Conservation (phyloP, 768 basidiomycete species). For the Crepidotus variabilis region DNA sequence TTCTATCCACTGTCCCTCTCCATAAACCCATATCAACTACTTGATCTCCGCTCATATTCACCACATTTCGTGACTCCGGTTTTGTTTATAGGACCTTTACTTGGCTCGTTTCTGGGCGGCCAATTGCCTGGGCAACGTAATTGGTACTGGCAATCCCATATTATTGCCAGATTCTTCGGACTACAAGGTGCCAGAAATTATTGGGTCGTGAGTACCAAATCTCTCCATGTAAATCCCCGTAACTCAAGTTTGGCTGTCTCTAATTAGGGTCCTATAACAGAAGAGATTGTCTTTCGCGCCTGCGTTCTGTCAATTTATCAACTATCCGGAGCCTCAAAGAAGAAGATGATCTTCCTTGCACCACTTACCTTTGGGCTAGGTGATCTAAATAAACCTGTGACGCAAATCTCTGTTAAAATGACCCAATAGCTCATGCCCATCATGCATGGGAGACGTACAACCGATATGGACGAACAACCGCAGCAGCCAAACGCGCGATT, state of each 20-base stretch:
- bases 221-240: neutral
- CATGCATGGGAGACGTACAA: conserved; percentile 88
- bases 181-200: conserved; percentile 74
- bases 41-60: neutral
- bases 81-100: conserved; percentile 78
- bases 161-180: conserved; percentile 38
- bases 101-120: conserved; percentile 41
- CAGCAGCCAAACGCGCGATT: conserved; percentile 63
- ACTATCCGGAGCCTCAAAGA: conserved; percentile 53
- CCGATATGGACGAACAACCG: conserved; percentile 60
- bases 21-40: neutral
- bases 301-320: conserved; percentile 76
- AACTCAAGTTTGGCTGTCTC: neutral
- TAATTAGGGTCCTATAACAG: conserved; percentile 79
- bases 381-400: conserved; percentile 27
- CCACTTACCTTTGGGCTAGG: conserved; percentile 90
- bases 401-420: neutral
- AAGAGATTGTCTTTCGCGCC: conserved; percentile 88
- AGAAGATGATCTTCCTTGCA: conserved; percentile 69
- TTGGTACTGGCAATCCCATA: conserved; percentile 40
- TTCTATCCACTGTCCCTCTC: conserved; percentile 16
- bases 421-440: conserved; percentile 74
- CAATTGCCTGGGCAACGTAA: conserved; percentile 52
- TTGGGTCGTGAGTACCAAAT: conserved; percentile 29
- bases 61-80: conserved; percentile 67